These are phyloP conservation scores for Eustoma russellianum DNA, from an alignment of 257 asterid genomes.

Conservation along the genomic window DNA sequence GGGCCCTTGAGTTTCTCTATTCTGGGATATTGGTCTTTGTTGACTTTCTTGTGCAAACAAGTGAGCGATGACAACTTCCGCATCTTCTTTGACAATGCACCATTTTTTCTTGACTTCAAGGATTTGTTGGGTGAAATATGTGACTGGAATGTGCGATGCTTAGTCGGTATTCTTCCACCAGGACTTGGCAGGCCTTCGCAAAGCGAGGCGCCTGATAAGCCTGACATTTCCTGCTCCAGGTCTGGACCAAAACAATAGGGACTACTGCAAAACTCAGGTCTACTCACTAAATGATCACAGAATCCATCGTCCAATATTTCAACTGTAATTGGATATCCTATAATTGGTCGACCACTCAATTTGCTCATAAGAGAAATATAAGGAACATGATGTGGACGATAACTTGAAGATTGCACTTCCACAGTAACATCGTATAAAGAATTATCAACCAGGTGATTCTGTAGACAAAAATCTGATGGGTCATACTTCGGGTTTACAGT, in stretches of 20 bases:
- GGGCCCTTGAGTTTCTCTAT: constrained; percentile 48
- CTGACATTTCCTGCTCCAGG: constrained; percentile 11
- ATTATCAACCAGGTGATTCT: constrained; percentile 28
- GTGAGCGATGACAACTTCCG: constrained; percentile 64
- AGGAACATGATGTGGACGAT: constrained; percentile 59
- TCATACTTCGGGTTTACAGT: constrained; percentile 70
- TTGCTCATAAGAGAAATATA: constrained; percentile 69
- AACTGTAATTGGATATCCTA: constrained; percentile 65
- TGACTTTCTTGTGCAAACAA: constrained; percentile 21
- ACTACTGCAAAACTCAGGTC: constrained; percentile 40
- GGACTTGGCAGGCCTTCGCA: constrained; percentile 18
- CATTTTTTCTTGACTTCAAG: constrained; percentile 27
- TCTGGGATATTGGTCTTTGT: constrained; percentile 30
- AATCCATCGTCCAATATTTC: constrained; percentile 50
- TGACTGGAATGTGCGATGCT: constrained; percentile 15
- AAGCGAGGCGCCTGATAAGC: constrained; percentile 15
- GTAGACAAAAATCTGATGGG: constrained; percentile 38
- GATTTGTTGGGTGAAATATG: constrained; percentile 15
- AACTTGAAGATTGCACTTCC: constrained; percentile 40
- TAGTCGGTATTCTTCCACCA: constrained; percentile 16
- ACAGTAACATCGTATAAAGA: constrained; percentile 50
- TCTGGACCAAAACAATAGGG: constrained; percentile 32
- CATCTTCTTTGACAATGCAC: constrained; percentile 43
- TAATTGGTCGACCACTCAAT: constrained; percentile 49
- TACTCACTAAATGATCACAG: constrained; percentile 28